Conservation (phyloP, 2,329 filamentous ascomycete genomes). For the Colletotrichum lini region DNA sequence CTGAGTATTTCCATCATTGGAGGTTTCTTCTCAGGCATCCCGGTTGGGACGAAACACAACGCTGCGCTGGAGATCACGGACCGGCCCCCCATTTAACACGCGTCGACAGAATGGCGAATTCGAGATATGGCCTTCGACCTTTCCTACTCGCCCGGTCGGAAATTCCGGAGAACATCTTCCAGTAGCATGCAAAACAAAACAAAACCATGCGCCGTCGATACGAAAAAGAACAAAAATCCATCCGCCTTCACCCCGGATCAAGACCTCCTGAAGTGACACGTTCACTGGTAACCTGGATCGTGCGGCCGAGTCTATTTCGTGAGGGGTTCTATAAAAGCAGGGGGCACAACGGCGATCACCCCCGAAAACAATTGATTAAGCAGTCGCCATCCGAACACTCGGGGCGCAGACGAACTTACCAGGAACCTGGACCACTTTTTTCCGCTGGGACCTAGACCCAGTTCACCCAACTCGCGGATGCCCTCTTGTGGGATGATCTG, state of each 20-base stretch:
- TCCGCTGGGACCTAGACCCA: not conserved
- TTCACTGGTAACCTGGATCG: not conserved
- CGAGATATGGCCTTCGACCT: not conserved
- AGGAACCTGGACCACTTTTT: slow-evolving; percentile 23
- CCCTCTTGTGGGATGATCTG: not conserved
- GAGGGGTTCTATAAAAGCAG: slow-evolving; percentile 12
- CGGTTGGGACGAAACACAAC: slow-evolving; percentile 7
- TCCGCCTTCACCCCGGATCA: slow-evolving; percentile 2
- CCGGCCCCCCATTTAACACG: not conserved
- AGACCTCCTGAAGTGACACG: slow-evolving; percentile 10
- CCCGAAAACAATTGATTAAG: not conserved
- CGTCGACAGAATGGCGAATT: not conserved
- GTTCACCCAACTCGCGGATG: slow-evolving; percentile 1
- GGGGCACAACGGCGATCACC: not conserved
- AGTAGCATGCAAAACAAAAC: not conserved
- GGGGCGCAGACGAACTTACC: slow-evolving; percentile 32
- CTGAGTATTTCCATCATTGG: not conserved
- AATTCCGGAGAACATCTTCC: not conserved
- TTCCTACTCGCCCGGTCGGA: not conserved
- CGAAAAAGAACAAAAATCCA: too few relatives aligned
- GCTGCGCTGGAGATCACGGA: not conserved
- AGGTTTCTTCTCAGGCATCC: not conserved
- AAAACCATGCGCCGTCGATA: not conserved
- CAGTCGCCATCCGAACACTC: slow-evolving; percentile 27
- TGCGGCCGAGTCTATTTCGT: not conserved